Conservation (phyloP, 805 yeast species). For the Kodamaea nitidulidarum region DNA sequence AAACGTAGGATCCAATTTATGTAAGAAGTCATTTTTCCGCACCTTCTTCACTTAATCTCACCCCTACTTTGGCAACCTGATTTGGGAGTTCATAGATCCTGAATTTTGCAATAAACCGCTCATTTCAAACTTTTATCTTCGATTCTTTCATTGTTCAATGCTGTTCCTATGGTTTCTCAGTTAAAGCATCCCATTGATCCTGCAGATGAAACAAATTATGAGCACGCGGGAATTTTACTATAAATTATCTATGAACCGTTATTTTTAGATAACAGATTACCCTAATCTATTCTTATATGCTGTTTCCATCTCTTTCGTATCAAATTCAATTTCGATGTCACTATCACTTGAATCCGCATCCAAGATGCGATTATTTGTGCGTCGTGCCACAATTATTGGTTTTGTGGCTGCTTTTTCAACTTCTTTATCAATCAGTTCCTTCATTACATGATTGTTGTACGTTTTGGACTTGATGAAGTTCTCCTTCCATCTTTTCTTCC, state of each 20-base stretch:
- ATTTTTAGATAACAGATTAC: background rate
- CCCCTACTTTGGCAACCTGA: too few relatives aligned
- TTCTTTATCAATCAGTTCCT: constrained; percentile 8
- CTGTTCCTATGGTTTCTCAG: background rate
- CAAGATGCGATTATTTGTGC: constrained; percentile 7
- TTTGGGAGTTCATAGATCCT: too few relatives aligned
- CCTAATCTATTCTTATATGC: constrained; percentile 13
- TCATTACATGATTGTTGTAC: constrained; percentile 14
- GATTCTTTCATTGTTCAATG: background rate
- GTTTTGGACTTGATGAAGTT: constrained; percentile 17
- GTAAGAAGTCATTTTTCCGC: too few relatives aligned
- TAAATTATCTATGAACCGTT: background rate
- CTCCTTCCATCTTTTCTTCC: constrained; percentile 21
- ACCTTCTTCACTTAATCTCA: too few relatives aligned
- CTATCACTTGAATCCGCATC: constrained; percentile 17
- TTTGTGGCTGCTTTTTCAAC: constrained; percentile 5
- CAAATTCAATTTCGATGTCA: constrained; percentile 32
- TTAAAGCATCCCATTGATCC: background rate
- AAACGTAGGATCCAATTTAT: too few relatives aligned
- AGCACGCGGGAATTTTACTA: background rate
- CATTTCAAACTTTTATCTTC: background rate
- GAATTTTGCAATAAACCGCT: too few relatives aligned
- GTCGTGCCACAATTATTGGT: background rate
- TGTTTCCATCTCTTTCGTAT: constrained; percentile 18
- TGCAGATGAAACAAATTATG: background rate